Percentiles rank a stretch among this genome's conserved stretches.
phyloP scores from a whole-genome alignment of 148 eudicot species.

The Silene uniflora region DNA sequence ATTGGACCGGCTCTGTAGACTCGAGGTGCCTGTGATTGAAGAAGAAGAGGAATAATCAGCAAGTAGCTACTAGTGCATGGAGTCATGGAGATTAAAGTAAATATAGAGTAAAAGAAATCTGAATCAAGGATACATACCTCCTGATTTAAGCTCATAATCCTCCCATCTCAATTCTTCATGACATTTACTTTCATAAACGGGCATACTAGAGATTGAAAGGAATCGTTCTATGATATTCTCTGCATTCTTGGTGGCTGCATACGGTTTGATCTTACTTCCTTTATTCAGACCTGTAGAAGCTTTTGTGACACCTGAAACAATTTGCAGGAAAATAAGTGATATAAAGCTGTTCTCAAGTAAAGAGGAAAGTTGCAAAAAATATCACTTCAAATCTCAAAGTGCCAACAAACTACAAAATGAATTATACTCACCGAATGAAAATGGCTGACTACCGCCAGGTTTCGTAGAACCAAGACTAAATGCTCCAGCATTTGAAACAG shows the following conservation, averaged over 20 bases:
- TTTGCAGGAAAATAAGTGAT: background rate
- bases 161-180: no score
- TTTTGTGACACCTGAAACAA: slow-evolving; percentile 29
- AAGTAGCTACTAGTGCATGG: no score
- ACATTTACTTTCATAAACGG: no score
- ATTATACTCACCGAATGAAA: background rate
- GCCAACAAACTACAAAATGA: no score
- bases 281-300: slow-evolving; percentile 11
- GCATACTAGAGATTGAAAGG: no score
- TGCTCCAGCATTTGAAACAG: slow-evolving; percentile 12
- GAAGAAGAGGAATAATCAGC: no score
- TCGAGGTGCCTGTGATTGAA: no score
- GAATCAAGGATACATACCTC: slow-evolving; percentile 14
- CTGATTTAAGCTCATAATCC: no score
- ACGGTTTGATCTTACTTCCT: slow-evolving; percentile 23
- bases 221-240: background rate
- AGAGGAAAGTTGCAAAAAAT: no score
- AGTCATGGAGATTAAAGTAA: background rate
- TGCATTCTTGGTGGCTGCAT: slow-evolving; percentile 15
- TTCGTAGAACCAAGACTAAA: slow-evolving; percentile 27
- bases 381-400: background rate
- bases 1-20: background rate
- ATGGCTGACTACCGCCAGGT: background rate
- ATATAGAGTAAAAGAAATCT: background rate
- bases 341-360: no score